Evolutionary conservation across 306 rosid genomes (phyloP), one percentile per base, ranked within the genome.

Genomic region (Prunus davidiana): DNA sequence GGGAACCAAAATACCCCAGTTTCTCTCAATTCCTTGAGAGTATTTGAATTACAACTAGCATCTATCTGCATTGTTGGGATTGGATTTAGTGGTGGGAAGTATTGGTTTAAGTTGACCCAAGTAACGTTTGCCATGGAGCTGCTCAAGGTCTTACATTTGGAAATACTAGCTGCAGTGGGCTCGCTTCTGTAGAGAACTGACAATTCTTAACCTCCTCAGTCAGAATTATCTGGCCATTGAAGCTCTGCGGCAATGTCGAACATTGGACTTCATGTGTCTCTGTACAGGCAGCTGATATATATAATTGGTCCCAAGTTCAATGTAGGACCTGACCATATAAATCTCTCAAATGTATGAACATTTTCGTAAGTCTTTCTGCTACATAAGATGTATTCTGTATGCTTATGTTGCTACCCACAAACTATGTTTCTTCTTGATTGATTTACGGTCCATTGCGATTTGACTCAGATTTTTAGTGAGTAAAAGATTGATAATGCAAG

Each of bases 1-100:
- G 99, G 99, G 93, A 89, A 82, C 97, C 99, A 1, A 95, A 88
- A 87, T 92, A 90, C 88, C 71, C 90, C 12, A 90, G 97, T 79
- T 95, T 95, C 62, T 45, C 88, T 38, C 81, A 83, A 77, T 95
- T 89, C 80, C 91, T 92, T 45, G 97, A 85, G 80, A 88, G 79
- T 82, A 45, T 90, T 28, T 78, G 84, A 89, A 64, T 9, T 50
- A 54, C 7, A 69, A 54, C 52, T 27, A 56, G 14, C 70, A 22
- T 61, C 25, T 45, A 75, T 76, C 45, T 60, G 28, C 78, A 32
- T 65, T 34, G 7, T 9, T 25, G 62, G 25, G 30, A 32, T 67
- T 20, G n/a, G 8, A 22, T 20, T 51, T 50, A 19, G 34, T 1
- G 11, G 19, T 16, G 69, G 28, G 45, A 46, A 66, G 6, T 38